Conservation (phyloP, 2,329 filamentous ascomycete species). For the Magnaporthiopsis poae region DNA sequence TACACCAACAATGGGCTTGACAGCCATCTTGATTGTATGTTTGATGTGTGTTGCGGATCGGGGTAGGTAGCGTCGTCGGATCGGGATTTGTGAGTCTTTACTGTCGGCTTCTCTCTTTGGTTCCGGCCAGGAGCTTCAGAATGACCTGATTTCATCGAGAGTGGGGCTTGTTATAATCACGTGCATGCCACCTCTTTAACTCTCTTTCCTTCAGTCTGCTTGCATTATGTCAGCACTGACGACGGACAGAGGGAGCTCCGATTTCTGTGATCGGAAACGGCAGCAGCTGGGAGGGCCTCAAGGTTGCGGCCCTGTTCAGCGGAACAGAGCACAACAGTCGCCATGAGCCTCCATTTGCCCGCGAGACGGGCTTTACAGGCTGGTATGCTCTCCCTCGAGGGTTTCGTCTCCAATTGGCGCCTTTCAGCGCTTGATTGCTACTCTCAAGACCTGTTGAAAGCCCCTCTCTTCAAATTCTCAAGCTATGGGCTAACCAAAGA, state of each 20-base stretch:
- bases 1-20: constrained; percentile 52
- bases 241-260: not conserved
- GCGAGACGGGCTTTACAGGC: constrained; percentile 49
- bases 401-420: constrained; percentile 13
- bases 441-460: not conserved
- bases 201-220: not conserved
- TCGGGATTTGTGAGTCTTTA: constrained; percentile 5
- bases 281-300: not conserved
- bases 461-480: not conserved
- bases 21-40: constrained; percentile 36
- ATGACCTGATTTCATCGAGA: constrained; percentile 9
- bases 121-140: constrained; percentile 7
- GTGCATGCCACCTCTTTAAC: not conserved
- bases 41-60: constrained; percentile 5
- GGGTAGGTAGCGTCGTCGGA: constrained; percentile 5
- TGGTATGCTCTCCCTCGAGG: constrained; percentile 37
- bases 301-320: not conserved
- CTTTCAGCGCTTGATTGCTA: not conserved
- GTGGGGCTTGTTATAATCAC: not conserved
- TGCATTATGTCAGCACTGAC: constrained; percentile 4
- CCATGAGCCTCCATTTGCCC: constrained; percentile 58
- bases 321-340: constrained; percentile 14
- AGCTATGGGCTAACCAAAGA: not conserved
- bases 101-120: not conserved
- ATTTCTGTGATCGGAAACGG: not conserved